Conservation (phyloP, 495 filamentous ascomycete genomes). For the Talaromyces nanjingensis region DNA sequence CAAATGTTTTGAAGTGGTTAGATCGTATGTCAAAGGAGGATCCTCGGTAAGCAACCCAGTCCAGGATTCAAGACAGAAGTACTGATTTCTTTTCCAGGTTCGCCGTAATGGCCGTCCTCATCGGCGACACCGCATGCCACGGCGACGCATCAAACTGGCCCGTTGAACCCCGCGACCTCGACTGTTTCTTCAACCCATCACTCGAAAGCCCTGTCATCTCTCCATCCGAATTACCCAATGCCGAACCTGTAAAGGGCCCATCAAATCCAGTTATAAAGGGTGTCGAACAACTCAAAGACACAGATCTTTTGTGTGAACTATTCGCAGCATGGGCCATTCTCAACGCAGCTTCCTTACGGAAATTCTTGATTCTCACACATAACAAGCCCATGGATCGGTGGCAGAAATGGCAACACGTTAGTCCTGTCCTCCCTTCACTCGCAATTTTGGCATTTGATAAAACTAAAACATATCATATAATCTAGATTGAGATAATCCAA, state of each 20-base stretch:
- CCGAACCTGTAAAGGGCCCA: conserved; percentile 14
- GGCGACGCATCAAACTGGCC: conserved; percentile 8
- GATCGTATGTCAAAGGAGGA: conserved; percentile 6
- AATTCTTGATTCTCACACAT: conserved; percentile 1
- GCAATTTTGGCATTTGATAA: no score
- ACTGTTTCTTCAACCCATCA: conserved; percentile 10
- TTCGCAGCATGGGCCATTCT: conserved; percentile 38
- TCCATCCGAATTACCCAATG: conserved; percentile 14
- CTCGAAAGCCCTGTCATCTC: conserved; percentile 19
- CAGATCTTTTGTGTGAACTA: conserved; percentile 33
- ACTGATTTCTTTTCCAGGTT: background rate
- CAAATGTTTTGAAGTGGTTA: conserved; percentile 33
- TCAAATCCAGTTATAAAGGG: conserved; percentile 4
- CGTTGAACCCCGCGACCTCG: conserved; percentile 13
- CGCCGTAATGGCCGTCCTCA: conserved; percentile 19
- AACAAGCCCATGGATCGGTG: conserved; percentile 19
- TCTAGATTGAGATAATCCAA: conserved; percentile 12
- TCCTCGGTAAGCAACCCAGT: conserved; percentile 16
- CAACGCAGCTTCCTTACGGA: conserved; percentile 12
- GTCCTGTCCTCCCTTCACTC: background rate
- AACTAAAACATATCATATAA: background rate
- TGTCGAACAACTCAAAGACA: conserved; percentile 26
- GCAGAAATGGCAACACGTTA: conserved; percentile 29
- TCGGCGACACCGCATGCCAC: conserved; percentile 18
- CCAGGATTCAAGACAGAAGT: background rate